A percentile compares a stretch with the other conserved stretches of the same genome.
phyloP scores from a whole-genome alignment of 2,329 filamentous ascomycete species.

The Penicillium aurantiogriseum region DNA sequence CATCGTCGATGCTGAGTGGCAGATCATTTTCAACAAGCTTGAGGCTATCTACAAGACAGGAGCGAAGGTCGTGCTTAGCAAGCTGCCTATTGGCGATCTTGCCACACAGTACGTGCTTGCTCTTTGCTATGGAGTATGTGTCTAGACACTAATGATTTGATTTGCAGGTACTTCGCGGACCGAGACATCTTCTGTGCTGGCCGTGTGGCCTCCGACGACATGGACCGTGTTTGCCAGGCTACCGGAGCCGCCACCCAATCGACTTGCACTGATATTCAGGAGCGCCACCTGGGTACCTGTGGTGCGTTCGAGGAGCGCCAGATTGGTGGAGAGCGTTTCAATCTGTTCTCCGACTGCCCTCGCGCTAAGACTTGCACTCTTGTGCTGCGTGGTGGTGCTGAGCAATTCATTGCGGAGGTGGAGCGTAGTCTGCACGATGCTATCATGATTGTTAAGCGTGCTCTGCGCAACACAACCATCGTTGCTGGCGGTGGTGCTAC shows the following conservation, averaged over 20 bases:
- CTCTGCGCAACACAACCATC: slow-evolving; percentile 90
- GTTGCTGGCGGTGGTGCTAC: slow-evolving; percentile 91
- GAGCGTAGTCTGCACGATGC: slow-evolving; percentile 97
- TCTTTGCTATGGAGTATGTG: background rate
- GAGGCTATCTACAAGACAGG: slow-evolving; percentile 91
- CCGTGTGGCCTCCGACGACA: slow-evolving; percentile 83
- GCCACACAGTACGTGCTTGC: slow-evolving; percentile 69
- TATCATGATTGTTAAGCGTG: slow-evolving; percentile 99
- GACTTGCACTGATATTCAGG: slow-evolving; percentile 90
- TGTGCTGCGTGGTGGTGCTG: slow-evolving; percentile 89
- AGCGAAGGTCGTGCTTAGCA: slow-evolving; percentile 95
- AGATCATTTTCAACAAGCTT: slow-evolving; percentile 99
- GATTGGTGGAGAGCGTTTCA: slow-evolving; percentile 96
- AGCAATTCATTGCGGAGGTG: slow-evolving; percentile 98
- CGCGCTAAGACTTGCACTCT: slow-evolving; percentile 96
- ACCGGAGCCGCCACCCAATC: slow-evolving; percentile 91
- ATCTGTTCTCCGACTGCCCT: slow-evolving; percentile 96
- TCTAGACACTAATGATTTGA: background rate
- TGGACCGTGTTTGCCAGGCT: slow-evolving; percentile 93
- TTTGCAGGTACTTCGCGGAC: slow-evolving; percentile 77
- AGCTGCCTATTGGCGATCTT: slow-evolving; percentile 93
- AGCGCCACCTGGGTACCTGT: slow-evolving; percentile 87
- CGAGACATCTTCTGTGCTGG: slow-evolving; percentile 98
- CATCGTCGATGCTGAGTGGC: slow-evolving; percentile 98
- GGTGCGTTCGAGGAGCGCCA: slow-evolving; percentile 91